Evolutionary conservation across 2,329 filamentous ascomycete genomes (phyloP).

Genomic region (Dryadomyces quercus-mongolicae): DNA sequence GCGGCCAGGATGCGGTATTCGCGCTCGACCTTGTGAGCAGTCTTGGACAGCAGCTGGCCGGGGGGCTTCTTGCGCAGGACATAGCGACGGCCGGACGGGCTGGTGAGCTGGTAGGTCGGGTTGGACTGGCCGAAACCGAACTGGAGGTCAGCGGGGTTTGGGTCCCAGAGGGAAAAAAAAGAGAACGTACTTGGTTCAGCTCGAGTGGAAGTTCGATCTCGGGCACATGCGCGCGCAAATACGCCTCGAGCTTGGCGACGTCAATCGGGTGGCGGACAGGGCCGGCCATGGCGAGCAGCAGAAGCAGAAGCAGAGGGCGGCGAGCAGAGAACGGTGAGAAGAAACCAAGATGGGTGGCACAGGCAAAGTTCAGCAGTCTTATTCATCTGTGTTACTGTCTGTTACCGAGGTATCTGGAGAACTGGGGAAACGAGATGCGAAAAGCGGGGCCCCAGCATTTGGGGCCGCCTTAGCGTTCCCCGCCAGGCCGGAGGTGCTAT

Average conservation of each 20-base stretch:
- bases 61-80: conserved; percentile 97
- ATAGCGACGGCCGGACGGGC: conserved; percentile 55
- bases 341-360: no score
- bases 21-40: conserved; percentile 91
- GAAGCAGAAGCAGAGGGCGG: no score
- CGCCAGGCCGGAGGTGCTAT: no score
- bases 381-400: background rate
- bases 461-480: background rate
- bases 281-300: conserved; percentile 63
- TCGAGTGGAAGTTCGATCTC: conserved; percentile 73
- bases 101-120: conserved; percentile 86
- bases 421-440: background rate
- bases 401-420: background rate
- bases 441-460: background rate
- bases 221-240: conserved; percentile 67
- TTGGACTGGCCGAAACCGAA: conserved; percentile 98
- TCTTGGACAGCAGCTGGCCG: conserved; percentile 83
- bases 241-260: conserved; percentile 63
- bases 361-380: background rate
- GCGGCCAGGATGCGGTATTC: conserved; percentile 88
- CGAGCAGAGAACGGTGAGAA: background rate
- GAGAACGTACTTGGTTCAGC: conserved; percentile 64
- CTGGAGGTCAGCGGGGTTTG: conserved; percentile 29
- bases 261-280: conserved; percentile 85
- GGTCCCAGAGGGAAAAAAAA: background rate